Evolutionary conservation across 495 filamentous ascomycete genomes (phyloP), one percentile per base, ranked within the genome.

Genomic region (Neurospora sp.): DNA sequence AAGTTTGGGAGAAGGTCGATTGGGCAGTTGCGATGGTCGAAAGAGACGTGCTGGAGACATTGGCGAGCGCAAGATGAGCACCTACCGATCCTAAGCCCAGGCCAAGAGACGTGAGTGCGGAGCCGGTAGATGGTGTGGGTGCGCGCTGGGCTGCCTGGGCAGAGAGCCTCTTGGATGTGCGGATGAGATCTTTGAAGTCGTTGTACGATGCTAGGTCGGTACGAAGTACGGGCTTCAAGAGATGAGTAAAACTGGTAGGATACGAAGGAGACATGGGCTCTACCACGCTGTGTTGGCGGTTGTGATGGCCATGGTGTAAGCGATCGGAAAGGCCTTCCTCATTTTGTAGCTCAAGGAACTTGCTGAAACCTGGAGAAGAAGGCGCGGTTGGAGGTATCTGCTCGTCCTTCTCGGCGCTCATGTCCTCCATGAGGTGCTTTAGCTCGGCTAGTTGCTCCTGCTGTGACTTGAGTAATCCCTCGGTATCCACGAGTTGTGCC

Each of bases 391-490:
- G 68, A 86, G 90, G 73, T 76, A 81, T 31, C 86, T 87, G 74
- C 83, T 91, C 93, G 73, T 94, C 93, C 70, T 87, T 87, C 72
- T 93, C 89, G 44, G 85, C 81, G n/a, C 86, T 87, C 89, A 97
- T 93, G 69, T 90, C 87, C 83, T 97, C 93, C 91, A 99, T 93
- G 71, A 96, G 93, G 8, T 86, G 85, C 80, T 98, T 98, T 48
- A 99, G 86, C 81, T 98, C 92, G 8, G 90, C 87, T 10, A 99
- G 86, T 81, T 99, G 96, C 78, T 98, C 94, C 78, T 97, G 95
- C 72, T 97, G 94, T 8, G 92, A 96, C 48, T 89, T 87, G 48
- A 98, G 86, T 38, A 99, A 87, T n/a, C 86, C 82, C 81, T 98
- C 96, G 3, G 91, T 93, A 78, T 83, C 81, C 41, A 76, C 79